Percentiles rank a stretch among this genome's conserved stretches.
These are phyloP conservation scores for Ustilago hordei DNA, from an alignment of 1,284 basidiomycete genomes.

Conservation along the genomic window DNA sequence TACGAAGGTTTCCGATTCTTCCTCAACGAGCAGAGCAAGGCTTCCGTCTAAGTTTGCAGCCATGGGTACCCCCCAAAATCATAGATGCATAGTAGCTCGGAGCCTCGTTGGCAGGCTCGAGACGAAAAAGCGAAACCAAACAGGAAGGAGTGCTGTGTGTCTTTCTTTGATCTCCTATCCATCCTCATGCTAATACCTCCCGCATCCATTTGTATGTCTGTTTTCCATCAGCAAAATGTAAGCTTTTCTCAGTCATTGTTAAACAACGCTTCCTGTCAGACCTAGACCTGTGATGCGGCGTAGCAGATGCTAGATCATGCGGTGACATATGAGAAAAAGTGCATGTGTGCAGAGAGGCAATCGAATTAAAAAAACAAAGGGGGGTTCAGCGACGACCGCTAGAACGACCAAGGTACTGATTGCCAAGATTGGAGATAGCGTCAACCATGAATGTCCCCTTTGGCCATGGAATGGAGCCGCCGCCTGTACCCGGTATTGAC, in stretches of 20 bases:
- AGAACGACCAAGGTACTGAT: slow-evolving; percentile 45
- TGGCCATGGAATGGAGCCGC: slow-evolving; percentile 36
- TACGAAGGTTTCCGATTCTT: slow-evolving; percentile 69
- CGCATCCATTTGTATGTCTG: slow-evolving; percentile 18
- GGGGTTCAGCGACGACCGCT: slow-evolving; percentile 26
- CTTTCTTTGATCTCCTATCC: background rate
- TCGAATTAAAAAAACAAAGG: background rate
- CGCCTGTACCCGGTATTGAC: slow-evolving; percentile 26
- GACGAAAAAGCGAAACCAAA: slow-evolving; percentile 1
- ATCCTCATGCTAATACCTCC: slow-evolving; percentile 34
- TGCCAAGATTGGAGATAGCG: slow-evolving; percentile 45
- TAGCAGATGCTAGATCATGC: background rate
- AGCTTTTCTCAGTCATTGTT: slow-evolving; percentile 15
- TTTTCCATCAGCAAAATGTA: slow-evolving; percentile 12
- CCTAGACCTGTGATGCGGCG: background rate
- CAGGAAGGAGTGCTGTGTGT: background rate
- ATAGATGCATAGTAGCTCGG: slow-evolving; percentile 14
- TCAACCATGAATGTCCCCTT: slow-evolving; percentile 50
- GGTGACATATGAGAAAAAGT: slow-evolving; percentile 14
- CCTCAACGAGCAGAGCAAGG: slow-evolving; percentile 57
- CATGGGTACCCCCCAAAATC: background rate
- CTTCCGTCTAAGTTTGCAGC: slow-evolving; percentile 27
- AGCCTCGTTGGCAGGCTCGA: background rate
- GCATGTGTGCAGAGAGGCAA: slow-evolving; percentile 6
- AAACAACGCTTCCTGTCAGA: background rate